These are phyloP conservation scores for Fistulina hepatica DNA, from an alignment of 1,284 basidiomycete genomes.

Conservation along the genomic window DNA sequence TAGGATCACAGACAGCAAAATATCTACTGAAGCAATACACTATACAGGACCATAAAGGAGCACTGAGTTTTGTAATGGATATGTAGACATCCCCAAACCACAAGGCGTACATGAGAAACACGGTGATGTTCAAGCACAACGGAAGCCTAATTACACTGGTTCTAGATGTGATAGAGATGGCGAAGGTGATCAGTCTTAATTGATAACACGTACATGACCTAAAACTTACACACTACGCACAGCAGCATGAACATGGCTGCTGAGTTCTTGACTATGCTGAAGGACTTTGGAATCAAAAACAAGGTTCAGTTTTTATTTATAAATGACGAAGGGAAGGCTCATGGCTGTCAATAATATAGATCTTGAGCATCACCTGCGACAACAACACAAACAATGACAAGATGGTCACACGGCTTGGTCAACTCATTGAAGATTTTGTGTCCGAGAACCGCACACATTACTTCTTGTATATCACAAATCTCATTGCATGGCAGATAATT, in stretches of 20 bases:
- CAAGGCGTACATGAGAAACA: neutral
- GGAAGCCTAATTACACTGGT: constrained; percentile 11
- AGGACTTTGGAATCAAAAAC: constrained; percentile 17
- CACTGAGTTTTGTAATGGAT: constrained; percentile 12
- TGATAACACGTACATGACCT: neutral
- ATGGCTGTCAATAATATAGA: constrained; percentile 11
- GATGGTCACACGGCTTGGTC: constrained; percentile 20
- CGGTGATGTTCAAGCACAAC: constrained; percentile 8
- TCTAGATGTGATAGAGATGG: constrained; percentile 19
- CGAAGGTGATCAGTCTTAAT: constrained; percentile 6
- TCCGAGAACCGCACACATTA: constrained; percentile 13
- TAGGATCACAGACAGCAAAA: constrained; percentile 1
- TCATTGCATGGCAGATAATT: constrained; percentile 2
- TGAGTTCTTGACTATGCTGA: constrained; percentile 16
- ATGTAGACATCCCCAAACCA: constrained; percentile 14
- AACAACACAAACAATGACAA: constrained; percentile 24
- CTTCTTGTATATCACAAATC: constrained; percentile 14
- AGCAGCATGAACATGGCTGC: constrained; percentile 14
- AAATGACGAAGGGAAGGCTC: neutral
- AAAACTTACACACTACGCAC: constrained; percentile 7
- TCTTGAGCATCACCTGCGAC: constrained; percentile 20
- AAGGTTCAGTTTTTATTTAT: constrained; percentile 13
- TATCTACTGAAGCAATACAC: constrained; percentile 3
- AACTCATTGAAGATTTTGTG: constrained; percentile 15
- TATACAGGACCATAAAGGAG: constrained; percentile 16